phyloP scores from a whole-genome alignment of 2,329 filamentous ascomycete genomes.

The Coniosporium tulheliwenetii region DNA sequence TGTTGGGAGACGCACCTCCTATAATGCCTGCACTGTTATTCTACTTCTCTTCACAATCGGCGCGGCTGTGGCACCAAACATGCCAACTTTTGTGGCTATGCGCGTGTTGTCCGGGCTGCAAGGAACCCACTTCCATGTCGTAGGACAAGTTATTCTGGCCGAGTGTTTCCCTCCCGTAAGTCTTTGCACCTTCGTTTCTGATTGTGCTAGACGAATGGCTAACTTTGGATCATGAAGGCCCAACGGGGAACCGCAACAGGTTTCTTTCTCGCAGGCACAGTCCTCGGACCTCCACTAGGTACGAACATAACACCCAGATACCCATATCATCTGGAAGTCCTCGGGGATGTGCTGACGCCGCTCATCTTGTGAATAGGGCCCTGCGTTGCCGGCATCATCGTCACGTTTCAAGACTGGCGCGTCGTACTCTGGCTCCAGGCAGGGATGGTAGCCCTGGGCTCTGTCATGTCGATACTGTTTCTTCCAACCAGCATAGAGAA shows the following conservation, averaged over 20 bases:
- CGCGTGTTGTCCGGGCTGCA: slow-evolving; percentile 60
- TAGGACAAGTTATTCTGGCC: slow-evolving; percentile 22
- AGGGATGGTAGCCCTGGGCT: slow-evolving; percentile 45
- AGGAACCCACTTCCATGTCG: slow-evolving; percentile 57
- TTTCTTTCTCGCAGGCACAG: slow-evolving; percentile 56
- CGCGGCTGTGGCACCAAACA: slow-evolving; percentile 55
- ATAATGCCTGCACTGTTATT: slow-evolving; percentile 41
- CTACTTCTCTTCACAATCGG: slow-evolving; percentile 58
- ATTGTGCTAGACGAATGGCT: slow-evolving; percentile 47
- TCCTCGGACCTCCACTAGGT: slow-evolving; percentile 57
- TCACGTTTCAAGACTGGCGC: slow-evolving; percentile 58
- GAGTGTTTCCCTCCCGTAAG: no score
- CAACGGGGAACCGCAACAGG: slow-evolving; percentile 58
- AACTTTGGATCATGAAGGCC: slow-evolving; percentile 33
- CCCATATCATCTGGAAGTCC: no score
- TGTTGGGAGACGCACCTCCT: slow-evolving; percentile 32
- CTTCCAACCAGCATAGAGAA: slow-evolving; percentile 60
- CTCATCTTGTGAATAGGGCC: slow-evolving; percentile 15
- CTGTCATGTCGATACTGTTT: slow-evolving; percentile 45
- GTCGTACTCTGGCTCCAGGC: slow-evolving; percentile 67
- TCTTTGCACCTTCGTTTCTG: no score
- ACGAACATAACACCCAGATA: no score
- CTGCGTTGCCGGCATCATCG: slow-evolving; percentile 61
- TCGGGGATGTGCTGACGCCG: no score
- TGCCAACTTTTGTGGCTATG: slow-evolving; percentile 58